Evolutionary conservation across 768 basidiomycete species (phyloP), one percentile per base, ranked within the genome.

Genomic region (Mycena metata): DNA sequence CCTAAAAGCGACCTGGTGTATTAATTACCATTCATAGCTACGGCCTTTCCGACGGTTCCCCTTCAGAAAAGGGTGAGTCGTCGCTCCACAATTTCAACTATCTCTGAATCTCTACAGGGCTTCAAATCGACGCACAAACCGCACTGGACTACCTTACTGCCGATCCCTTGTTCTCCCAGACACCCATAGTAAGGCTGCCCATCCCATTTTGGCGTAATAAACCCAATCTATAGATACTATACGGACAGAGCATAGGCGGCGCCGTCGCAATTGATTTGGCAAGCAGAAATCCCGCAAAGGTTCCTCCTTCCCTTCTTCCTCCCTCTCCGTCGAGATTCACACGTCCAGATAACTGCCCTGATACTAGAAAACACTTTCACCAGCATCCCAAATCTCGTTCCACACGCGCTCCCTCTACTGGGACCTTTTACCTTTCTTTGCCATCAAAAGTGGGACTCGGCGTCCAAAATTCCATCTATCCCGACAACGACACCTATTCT

Each of bases 361-460:
- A 87, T 98, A 63, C 84, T 98, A 65, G 96, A 98, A 82, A 99
- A 98, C 77, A 97, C 96, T 0, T 98, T 98, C 78, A 88, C 92
- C 39, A 95, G 92, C 46, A 86, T 98, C 33, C 91, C 91, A 7
- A 86, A 84, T 57, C 87, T 97, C 17, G 88, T 98, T n/a, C 96
- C 95, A 0, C 83, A 89, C 67, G 88, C 91, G 17, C 81, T 98
- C 39, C 96, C 96, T 8, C 76, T 87, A 36, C 85, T 96, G 35
- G 83, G 87, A 0, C 91, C 90, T 4, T 84, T 96, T 74, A 82
- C 94, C 21, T 92, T 92, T 79, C 86, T 96, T 13, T 92, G 94
- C 72, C 90, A 95, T 74, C 90, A 97, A 77, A 92, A 91, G 76
- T 97, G 96, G 96, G 89, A 95, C 74, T 94, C 93, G 1, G 86